phyloP scores from a whole-genome alignment of 169 alveolate genomes.

The Perkinsus chesapeaki region DNA sequence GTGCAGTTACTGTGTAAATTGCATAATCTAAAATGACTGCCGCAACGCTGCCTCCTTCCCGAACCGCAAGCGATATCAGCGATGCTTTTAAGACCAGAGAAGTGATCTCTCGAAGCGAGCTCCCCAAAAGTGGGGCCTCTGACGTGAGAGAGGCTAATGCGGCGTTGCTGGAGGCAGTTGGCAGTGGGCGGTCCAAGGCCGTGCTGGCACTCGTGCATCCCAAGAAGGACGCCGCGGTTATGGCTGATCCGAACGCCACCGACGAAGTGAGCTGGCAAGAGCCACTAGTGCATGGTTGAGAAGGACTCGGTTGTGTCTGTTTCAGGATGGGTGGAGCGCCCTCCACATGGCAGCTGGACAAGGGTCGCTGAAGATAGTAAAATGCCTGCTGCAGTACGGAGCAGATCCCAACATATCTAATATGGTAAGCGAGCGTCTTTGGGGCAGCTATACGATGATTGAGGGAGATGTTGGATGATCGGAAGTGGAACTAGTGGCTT shows the following conservation, averaged over 20 bases:
- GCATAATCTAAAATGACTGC: background rate
- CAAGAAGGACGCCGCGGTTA: background rate
- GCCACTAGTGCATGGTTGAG: no score
- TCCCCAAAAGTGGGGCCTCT: background rate
- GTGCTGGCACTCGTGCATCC: background rate
- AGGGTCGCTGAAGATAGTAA: background rate
- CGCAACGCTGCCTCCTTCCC: background rate
- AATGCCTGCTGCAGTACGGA: background rate
- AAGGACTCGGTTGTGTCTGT: no score
- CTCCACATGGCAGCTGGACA: background rate
- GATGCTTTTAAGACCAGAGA: background rate
- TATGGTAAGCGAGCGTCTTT: background rate
- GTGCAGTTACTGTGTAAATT: no score
- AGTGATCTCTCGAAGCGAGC: background rate
- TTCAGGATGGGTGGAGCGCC: background rate
- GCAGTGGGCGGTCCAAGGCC: background rate
- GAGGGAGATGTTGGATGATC: no score
- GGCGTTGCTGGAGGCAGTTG: background rate
- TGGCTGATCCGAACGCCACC: background rate
- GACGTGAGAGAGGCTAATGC: background rate
- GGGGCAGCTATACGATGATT: background rate
- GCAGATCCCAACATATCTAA: background rate
- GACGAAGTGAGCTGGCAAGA: background rate
- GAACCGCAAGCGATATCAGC: background rate
- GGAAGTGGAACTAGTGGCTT: no score